A percentile compares a stretch with the other conserved stretches of the same genome.
Conservation (phyloP, 1,284 basidiomycete genomes). For the Hymenochaete sp. region DNA sequence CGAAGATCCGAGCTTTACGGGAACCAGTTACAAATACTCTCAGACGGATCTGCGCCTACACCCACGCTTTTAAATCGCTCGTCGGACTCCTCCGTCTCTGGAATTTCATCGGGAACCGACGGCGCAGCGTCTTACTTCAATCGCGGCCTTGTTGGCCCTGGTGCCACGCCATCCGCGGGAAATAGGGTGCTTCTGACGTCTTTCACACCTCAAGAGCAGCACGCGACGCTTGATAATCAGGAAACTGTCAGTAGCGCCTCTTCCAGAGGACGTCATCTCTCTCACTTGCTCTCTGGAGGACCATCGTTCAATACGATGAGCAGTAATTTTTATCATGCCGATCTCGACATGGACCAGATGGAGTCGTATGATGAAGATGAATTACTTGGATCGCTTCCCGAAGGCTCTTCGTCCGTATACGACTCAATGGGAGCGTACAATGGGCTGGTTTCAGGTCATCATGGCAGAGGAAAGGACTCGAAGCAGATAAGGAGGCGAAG, state of each 20-base stretch:
- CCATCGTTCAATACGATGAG: conserved; percentile 1
- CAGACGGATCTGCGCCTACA: background rate
- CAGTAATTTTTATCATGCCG: conserved; percentile 3
- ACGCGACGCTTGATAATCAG: conserved; percentile 1
- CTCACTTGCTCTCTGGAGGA: background rate
- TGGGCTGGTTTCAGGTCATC: background rate
- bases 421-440: background rate
- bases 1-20: background rate
- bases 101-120: background rate
- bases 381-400: conserved; percentile 3
- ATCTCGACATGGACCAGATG: conserved; percentile 7
- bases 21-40: background rate
- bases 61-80: background rate
- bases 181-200: background rate
- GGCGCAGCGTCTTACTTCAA: background rate
- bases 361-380: conserved; percentile 14
- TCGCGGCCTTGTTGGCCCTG: background rate
- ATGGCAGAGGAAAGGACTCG: conserved; percentile 28
- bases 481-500: conserved; percentile 52
- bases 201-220: conserved; percentile 1
- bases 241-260: background rate
- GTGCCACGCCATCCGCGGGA: background rate
- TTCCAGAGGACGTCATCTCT: background rate
- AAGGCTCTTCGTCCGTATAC: conserved; percentile 3
- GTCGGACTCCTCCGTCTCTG: background rate